Evolutionary conservation across 2,329 filamentous ascomycete species (phyloP).

Genomic region (Arthrocladium fulminans): DNA sequence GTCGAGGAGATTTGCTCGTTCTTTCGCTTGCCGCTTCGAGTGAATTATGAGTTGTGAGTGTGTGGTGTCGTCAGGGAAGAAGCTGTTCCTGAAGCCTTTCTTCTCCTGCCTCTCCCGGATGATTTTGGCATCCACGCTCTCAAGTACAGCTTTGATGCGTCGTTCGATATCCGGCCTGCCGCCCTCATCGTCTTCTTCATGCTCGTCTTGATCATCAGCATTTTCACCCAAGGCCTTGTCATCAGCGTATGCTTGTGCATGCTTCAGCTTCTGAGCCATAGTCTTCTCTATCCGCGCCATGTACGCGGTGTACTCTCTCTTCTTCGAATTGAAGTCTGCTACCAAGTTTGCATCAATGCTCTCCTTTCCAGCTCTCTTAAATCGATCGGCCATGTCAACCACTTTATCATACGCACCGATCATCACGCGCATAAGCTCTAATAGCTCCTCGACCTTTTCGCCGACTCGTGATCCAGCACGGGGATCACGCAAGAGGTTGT

Average conservation of each 20-base stretch:
- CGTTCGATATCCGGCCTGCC: slow-evolving; percentile 4
- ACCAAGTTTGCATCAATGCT: slow-evolving; percentile 14
- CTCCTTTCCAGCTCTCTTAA: slow-evolving; percentile 19
- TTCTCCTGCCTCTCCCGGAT: background rate
- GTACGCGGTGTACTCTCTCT: slow-evolving; percentile 1
- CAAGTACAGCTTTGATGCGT: slow-evolving; percentile 2
- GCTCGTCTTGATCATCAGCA: background rate
- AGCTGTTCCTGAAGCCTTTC: slow-evolving; percentile 2
- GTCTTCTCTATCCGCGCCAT: slow-evolving; percentile 3
- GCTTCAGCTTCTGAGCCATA: background rate
- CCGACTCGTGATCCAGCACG: background rate
- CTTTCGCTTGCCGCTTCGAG: background rate
- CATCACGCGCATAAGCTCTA: slow-evolving; percentile 25
- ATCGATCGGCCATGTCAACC: slow-evolving; percentile 16
- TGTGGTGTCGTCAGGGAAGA: background rate
- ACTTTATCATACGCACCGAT: slow-evolving; percentile 28
- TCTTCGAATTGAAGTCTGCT: slow-evolving; percentile 1
- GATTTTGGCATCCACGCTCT: slow-evolving; percentile 1
- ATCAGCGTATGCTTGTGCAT: background rate
- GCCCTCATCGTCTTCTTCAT: background rate
- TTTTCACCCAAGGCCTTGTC: background rate
- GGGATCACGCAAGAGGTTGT: no score
- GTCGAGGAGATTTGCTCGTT: background rate
- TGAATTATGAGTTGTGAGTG: background rate
- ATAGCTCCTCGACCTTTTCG: slow-evolving; percentile 17